Conservation (phyloP, 441 rosid genomes). For the Pelargonium exstipulatum region DNA sequence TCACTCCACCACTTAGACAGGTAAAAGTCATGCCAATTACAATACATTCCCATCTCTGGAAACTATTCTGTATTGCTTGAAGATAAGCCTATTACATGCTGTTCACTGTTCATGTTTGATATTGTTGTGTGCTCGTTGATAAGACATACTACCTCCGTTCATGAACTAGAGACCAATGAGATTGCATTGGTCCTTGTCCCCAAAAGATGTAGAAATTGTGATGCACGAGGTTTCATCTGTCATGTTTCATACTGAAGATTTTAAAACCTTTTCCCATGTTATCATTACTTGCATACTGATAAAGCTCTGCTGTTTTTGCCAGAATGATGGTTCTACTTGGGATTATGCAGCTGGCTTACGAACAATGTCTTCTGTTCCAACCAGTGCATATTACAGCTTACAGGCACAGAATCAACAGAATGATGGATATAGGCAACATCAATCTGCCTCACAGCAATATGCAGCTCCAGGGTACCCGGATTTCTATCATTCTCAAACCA, state of each 20-base stretch:
- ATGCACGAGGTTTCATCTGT: neutral
- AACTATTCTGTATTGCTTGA: neutral
- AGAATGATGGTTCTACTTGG: slow-evolving; percentile 28
- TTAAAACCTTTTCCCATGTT: neutral
- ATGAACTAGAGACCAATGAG: neutral
- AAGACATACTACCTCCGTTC: neutral
- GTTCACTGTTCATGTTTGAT: neutral
- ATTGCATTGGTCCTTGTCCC: neutral
- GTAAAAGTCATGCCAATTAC: slow-evolving; percentile 25
- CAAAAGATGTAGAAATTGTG: neutral
- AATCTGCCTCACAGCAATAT: slow-evolving; percentile 26
- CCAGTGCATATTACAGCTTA: slow-evolving; percentile 19
- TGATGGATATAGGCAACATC: slow-evolving; percentile 25
- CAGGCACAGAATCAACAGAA: slow-evolving; percentile 25
- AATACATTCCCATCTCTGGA: neutral
- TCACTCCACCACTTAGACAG: slow-evolving; percentile 24
- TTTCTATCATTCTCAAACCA: slow-evolving; percentile 20
- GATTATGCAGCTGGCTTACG: slow-evolving; percentile 25
- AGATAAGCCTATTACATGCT: neutral
- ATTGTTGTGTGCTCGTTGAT: neutral
- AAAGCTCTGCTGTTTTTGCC: slow-evolving; percentile 9
- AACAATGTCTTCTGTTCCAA: slow-evolving; percentile 18
- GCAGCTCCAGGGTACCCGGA: slow-evolving; percentile 21
- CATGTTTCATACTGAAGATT: neutral
- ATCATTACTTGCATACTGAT: neutral